Conservation (phyloP, 192 early-diverging fungal genomes). For the Dissophora globulifera region DNA sequence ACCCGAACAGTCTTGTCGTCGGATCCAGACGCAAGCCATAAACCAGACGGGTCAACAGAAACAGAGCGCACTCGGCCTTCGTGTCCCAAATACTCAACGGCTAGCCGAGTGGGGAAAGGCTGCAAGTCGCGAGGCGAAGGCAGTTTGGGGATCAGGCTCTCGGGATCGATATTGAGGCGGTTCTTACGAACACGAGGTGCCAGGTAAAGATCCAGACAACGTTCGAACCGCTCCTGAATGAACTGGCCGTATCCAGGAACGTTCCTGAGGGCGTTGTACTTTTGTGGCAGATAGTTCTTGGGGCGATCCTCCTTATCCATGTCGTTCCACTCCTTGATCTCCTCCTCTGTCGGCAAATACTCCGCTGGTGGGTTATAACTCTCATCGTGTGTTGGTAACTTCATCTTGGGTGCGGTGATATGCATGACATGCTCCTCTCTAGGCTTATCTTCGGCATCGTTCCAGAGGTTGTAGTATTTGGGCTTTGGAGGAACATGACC, state of each 20-base stretch:
- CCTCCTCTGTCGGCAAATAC: conserved; percentile 87
- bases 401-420: conserved; percentile 90
- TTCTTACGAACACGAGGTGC: conserved; percentile 92
- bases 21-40: conserved; percentile 88
- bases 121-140: conserved; percentile 94
- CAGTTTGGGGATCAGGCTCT: conserved; percentile 94
- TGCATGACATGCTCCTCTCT: conserved; percentile 74
- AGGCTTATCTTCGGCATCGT: conserved; percentile 69
- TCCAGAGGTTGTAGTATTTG: conserved; percentile 91
- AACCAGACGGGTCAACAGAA: conserved; percentile 93
- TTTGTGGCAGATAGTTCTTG: conserved; percentile 72
- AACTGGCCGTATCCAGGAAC: conserved; percentile 92
- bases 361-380: conserved; percentile 98
- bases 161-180: conserved; percentile 86
- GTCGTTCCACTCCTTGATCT: conserved; percentile 82
- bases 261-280: conserved; percentile 78
- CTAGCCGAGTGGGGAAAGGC: conserved; percentile 88
- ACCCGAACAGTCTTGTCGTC: conserved; percentile 90
- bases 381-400: conserved; percentile 90
- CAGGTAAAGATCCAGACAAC: conserved; percentile 97
- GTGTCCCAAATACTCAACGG: conserved; percentile 87
- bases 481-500: conserved; percentile 64
- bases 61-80: conserved; percentile 81
- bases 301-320: conserved; percentile 82
- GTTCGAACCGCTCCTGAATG: conserved; percentile 94